A percentile compares a stretch with the other conserved stretches of the same genome.
These are phyloP conservation scores for Ceratobasidium sp. DNA, from an alignment of 1,284 basidiomycete species.

Conservation along the genomic window DNA sequence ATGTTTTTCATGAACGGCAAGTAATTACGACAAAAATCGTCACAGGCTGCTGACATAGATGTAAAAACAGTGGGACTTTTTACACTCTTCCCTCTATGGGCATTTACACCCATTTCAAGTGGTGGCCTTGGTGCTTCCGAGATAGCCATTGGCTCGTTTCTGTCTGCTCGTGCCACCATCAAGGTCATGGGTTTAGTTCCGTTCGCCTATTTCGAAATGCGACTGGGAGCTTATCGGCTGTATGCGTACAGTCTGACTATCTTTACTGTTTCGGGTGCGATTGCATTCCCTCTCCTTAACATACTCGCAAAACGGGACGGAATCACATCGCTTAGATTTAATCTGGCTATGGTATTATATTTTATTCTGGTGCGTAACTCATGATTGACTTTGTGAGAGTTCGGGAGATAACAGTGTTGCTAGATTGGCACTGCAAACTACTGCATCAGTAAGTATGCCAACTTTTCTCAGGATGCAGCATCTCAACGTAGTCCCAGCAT, in stretches of 20 bases:
- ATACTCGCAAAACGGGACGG: constrained; percentile 9
- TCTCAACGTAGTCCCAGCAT: neutral
- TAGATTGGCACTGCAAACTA: constrained; percentile 19
- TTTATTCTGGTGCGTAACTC: constrained; percentile 14
- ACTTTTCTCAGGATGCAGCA: neutral
- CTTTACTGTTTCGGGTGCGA: neutral
- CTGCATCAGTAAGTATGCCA: constrained; percentile 10
- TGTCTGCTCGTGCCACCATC: constrained; percentile 12
- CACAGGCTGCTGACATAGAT: neutral
- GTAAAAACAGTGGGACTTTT: neutral
- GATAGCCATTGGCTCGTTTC: constrained; percentile 11
- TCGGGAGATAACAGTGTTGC: neutral
- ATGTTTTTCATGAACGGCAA: constrained; percentile 31
- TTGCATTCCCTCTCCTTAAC: constrained; percentile 21
- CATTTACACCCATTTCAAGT: constrained; percentile 21
- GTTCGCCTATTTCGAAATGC: constrained; percentile 25
- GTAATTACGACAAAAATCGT: neutral
- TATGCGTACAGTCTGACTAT: constrained; percentile 24
- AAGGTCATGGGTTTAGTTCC: constrained; percentile 11
- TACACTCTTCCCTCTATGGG: constrained; percentile 25
- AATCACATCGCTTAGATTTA: neutral
- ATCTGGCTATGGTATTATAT: neutral
- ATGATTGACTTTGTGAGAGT: neutral
- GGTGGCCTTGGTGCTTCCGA: constrained; percentile 34
- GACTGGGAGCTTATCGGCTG: constrained; percentile 20